Evolutionary conservation across 257 asterid genomes (phyloP).

Genomic region (Ajuga chamaepitys): DNA sequence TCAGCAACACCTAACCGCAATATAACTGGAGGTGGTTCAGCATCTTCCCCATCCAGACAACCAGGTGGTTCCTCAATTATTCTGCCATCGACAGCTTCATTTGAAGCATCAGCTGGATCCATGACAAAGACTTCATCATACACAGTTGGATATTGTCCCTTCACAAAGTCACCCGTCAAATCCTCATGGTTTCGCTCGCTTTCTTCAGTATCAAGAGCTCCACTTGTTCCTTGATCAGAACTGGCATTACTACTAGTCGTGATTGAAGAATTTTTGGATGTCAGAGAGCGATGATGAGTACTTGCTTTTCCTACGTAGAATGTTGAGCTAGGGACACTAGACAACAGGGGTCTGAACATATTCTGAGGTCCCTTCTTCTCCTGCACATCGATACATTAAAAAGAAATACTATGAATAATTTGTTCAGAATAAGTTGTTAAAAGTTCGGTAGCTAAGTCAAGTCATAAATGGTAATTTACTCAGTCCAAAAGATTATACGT

Average conservation of each 20-base stretch:
- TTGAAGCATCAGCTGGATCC: constrained; percentile 45
- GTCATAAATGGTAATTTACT: neutral
- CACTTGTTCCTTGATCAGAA: constrained; percentile 63
- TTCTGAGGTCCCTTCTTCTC: constrained; percentile 81
- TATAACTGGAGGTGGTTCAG: constrained; percentile 18
- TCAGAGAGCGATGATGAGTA: constrained; percentile 41
- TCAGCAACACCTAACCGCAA: constrained; percentile 27
- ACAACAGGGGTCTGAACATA: constrained; percentile 93
- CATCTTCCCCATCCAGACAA: constrained; percentile 22
- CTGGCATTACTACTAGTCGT: constrained; percentile 87
- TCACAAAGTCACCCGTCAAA: constrained; percentile 31
- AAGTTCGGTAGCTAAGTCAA: neutral
- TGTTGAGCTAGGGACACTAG: constrained; percentile 94
- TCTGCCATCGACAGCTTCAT: constrained; percentile 29
- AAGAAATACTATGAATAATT: neutral
- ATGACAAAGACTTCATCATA: constrained; percentile 61
- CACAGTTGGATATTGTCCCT: constrained; percentile 27
- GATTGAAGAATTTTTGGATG: constrained; percentile 75
- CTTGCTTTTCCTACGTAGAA: constrained; percentile 60
- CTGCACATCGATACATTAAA: constrained; percentile 31
- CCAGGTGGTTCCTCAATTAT: constrained; percentile 24
- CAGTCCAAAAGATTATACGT: neutral
- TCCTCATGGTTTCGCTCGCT: constrained; percentile 66
- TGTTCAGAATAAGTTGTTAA: neutral
- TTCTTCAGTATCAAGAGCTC: constrained; percentile 62